Percentiles rank a stretch among this genome's conserved stretches.
These are phyloP conservation scores for Fistulinella cinereoalba DNA, from an alignment of 1,284 basidiomycete genomes.

Conservation along the genomic window DNA sequence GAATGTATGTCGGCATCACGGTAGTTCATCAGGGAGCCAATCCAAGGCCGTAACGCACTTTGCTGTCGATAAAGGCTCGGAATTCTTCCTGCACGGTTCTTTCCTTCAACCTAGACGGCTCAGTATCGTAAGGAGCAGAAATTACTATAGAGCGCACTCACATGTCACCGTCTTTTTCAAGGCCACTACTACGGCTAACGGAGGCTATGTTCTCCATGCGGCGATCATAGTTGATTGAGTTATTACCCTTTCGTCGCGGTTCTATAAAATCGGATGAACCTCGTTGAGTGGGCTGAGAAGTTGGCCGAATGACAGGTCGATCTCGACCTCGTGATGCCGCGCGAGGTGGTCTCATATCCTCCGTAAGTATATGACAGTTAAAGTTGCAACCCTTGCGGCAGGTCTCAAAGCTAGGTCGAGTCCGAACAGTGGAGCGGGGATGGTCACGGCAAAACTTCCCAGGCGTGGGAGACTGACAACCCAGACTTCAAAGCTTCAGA, in stretches of 20 bases:
- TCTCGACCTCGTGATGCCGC: conserved; percentile 8
- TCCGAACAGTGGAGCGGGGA: no score
- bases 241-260: conserved; percentile 2
- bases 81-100: conserved; percentile 60
- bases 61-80: conserved; percentile 55
- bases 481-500: no score
- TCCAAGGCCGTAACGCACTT: conserved; percentile 40
- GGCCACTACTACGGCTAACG: conserved; percentile 68
- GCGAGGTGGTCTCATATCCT: conserved; percentile 18
- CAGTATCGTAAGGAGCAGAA: conserved; percentile 26
- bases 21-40: background rate
- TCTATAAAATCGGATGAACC: background rate
- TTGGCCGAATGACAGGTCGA: conserved; percentile 3
- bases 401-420: no score
- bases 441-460: background rate
- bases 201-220: conserved; percentile 63
- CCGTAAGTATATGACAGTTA: background rate
- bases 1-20: conserved; percentile 4
- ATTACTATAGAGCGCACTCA: conserved; percentile 37
- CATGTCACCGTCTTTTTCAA: conserved; percentile 69
- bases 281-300: background rate
- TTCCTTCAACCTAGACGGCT: conserved; percentile 54
- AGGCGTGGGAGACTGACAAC: no score
- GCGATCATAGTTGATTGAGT: conserved; percentile 12
- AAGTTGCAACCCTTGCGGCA: no score